Evolutionary conservation across 768 basidiomycete genomes (phyloP), one percentile per base, ranked within the genome.

Genomic region (Clavulina sp.): DNA sequence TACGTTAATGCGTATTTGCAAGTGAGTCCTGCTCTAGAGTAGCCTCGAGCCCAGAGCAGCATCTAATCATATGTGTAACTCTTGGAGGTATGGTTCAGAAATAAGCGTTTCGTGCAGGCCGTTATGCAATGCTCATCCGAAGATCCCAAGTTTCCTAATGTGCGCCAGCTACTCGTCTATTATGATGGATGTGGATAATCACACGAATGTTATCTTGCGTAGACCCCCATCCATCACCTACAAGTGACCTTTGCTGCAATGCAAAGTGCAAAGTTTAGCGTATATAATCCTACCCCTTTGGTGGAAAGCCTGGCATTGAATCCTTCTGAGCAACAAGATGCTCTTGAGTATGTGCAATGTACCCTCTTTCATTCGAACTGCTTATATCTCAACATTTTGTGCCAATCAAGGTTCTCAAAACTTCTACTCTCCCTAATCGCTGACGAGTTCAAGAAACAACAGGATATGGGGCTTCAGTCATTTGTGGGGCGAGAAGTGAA

Each of bases 1-100:
- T 97, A 96, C 58, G 91, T 87, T 54, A 95, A 95, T 63, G 88
- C 88, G 19, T 95, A 84, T 56, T 72, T 97, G 41, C 92, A 97
- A 68, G 87, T 82, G 61, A 31, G 43, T 19, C 50, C 28, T 33
- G 9, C 26, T 36, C n/a, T 6, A 38, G 9, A 9, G 34, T 9
- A 9, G 34, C 9, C 9, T 38, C 9, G 34, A 38, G 41, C n/a
- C 34, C 33, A 34, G 30, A 7, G 23, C 31, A 3, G 29, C 19
- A 24, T 36, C 3, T 51, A 40, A 28, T 46, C 24, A 5, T 47
- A 23, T 48, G 24, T 24, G 30, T 29, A 29, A 41, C 43, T n/a
- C 44, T 23, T 30, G 24, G 3, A 92, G 86, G 83, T 93, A 9
- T 96, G 93, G 93, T 95, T 78, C 64, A 80, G 88, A 56, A 83